Evolutionary conservation across 148 eudicot species (phyloP).

Genomic region (Rhododendron mucronatum): DNA sequence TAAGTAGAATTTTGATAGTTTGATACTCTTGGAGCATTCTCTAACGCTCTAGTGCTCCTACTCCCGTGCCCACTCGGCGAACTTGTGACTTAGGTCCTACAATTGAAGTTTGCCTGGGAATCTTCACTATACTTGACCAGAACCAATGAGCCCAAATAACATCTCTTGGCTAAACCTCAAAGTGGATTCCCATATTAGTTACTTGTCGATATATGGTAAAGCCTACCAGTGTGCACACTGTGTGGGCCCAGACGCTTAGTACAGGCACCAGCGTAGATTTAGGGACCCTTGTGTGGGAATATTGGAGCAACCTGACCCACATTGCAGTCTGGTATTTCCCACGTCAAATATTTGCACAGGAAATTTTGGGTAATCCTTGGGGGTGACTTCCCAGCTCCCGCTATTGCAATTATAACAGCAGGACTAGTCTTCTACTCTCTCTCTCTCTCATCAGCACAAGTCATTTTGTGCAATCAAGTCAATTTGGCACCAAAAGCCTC

Average conservation of each 20-base stretch:
- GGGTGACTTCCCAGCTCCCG: too few relatives aligned
- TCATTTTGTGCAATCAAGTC: too few relatives aligned
- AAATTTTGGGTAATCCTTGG: too few relatives aligned
- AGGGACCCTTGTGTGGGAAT: too few relatives aligned
- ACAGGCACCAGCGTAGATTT: too few relatives aligned
- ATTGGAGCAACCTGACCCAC: too few relatives aligned
- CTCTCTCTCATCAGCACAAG: too few relatives aligned
- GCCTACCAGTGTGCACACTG: background rate
- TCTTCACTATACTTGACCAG: background rate
- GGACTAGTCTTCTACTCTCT: too few relatives aligned
- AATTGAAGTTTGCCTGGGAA: background rate
- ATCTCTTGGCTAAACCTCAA: background rate
- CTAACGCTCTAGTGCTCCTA: background rate
- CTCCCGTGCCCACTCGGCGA: background rate
- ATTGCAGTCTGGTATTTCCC: too few relatives aligned
- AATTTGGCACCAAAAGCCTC: too few relatives aligned
- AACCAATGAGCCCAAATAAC: background rate
- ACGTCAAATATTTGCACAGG: too few relatives aligned
- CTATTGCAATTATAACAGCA: too few relatives aligned
- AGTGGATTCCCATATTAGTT: background rate
- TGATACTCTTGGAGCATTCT: background rate
- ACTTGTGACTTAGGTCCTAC: background rate
- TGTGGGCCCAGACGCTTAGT: background rate
- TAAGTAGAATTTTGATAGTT: background rate
- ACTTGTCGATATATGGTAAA: background rate